Conservation (phyloP, 306 rosid species). For the Castanea sativa region DNA sequence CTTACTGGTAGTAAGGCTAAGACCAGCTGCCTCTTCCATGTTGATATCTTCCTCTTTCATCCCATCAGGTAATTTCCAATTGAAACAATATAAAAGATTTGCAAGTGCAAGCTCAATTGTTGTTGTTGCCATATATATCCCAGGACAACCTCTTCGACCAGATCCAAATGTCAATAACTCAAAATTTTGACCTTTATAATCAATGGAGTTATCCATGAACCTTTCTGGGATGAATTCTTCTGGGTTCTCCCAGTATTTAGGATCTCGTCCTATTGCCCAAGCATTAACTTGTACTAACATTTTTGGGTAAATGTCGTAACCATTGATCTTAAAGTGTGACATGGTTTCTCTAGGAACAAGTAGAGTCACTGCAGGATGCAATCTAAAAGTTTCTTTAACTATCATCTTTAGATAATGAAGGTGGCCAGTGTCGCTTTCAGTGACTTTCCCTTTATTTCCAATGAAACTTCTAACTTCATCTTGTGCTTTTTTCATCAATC, state of each 20-base stretch:
- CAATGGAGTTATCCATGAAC: conserved; percentile 25
- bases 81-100: conserved; percentile 39
- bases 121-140: conserved; percentile 19
- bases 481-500: conserved; percentile 35
- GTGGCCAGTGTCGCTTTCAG: conserved; percentile 20
- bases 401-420: conserved; percentile 38
- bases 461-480: conserved; percentile 22
- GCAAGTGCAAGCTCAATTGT: conserved; percentile 37
- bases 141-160: conserved; percentile 48
- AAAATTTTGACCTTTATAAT: conserved; percentile 40
- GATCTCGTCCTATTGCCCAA: conserved; percentile 44
- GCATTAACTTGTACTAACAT: conserved; percentile 30
- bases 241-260: conserved; percentile 33
- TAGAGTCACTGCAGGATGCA: conserved; percentile 49
- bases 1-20: conserved; percentile 25
- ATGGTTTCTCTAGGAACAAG: conserved; percentile 40
- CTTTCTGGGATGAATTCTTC: conserved; percentile 51
- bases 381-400: conserved; percentile 41
- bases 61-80: conserved; percentile 44
- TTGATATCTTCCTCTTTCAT: conserved; percentile 31
- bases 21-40: conserved; percentile 44
- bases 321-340: conserved; percentile 20
- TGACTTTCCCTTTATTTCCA: conserved; percentile 11
- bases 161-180: conserved; percentile 51
- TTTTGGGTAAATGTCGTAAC: conserved; percentile 27